Base-by-base conservation (phyloP, 352 stramenopile species). In the Albugo laibachii region DNA sequence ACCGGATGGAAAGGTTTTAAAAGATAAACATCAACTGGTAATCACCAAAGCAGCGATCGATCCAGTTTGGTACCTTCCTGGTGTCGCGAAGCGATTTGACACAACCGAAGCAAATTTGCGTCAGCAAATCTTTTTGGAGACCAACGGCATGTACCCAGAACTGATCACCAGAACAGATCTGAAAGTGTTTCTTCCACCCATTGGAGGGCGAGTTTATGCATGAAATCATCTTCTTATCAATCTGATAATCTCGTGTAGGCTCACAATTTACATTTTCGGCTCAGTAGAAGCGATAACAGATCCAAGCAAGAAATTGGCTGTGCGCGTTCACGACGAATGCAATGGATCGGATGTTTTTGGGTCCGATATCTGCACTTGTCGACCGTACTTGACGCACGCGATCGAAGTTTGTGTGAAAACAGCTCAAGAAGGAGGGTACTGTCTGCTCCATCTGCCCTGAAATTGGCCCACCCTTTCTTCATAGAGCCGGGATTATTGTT, bases 141-240 rank as follows among this genome's bases (percentile, higher is more conserved):
- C 94, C 35, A 98, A 98, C 65, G 95, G 95, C 55, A 99, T 99
- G 94, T 99, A 99, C 63, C 95, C 95, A 4, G 95, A 99, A 66
- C 62, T 99, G 6, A 93, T 99, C 50, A 99, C 95, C 13, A 75
- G 95, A 43, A 94, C 92, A 15, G 95, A 99, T 56, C 79, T 99
- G 47, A 98, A 98, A 62, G 80, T 98, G 2, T 99, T 99, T 53
- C 54, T 99, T 35, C 95, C 95, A 34, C 95, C 95, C 12, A 99
- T 99, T 60, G 95, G 95, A 55, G 95, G 94, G 72, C 83, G 62
- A 45, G 70, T 65, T 11, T 41, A 46, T 36, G 11, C 42, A 13
- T 19, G 13, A 42, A 34, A 11, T 13, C 14, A 53, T 24, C n/a
- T 47, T 20, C 49, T 37, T 55, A 59, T 13, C 27, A 27, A 47